phyloP scores from a whole-genome alignment of 495 filamentous ascomycete genomes.

The Aspergillus cavernicola region DNA sequence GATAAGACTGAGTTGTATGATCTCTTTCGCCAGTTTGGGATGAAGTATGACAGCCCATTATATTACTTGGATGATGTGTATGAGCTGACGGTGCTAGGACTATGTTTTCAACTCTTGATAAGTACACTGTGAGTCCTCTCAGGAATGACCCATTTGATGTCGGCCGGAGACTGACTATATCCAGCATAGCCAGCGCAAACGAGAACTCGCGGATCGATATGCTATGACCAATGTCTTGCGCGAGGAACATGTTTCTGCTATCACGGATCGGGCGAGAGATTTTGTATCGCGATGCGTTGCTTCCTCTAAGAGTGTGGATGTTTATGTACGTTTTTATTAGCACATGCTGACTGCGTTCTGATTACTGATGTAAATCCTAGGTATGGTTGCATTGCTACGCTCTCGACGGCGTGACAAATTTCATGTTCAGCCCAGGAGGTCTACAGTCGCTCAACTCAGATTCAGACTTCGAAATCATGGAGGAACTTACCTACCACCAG shows the following conservation, averaged over 20 bases:
- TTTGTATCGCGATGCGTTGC: conserved; percentile 50
- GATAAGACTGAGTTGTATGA: conserved; percentile 67
- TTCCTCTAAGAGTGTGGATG: conserved; percentile 44
- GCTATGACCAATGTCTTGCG: conserved; percentile 63
- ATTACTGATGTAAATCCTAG: conserved; percentile 10
- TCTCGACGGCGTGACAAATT: conserved; percentile 62
- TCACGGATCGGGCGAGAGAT: conserved; percentile 48
- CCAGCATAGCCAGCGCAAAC: conserved; percentile 56
- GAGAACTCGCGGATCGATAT: conserved; percentile 60
- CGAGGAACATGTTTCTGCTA: conserved; percentile 46
- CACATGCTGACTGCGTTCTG: background rate
- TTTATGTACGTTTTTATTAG: conserved; percentile 46
- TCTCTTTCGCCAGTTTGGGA: conserved; percentile 55
- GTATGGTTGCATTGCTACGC: conserved; percentile 56
- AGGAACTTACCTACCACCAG: conserved; percentile 60
- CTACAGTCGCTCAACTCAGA: conserved; percentile 49
- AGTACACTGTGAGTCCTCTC: conserved; percentile 41
- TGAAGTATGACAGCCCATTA: conserved; percentile 30
- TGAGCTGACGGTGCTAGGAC: conserved; percentile 34
- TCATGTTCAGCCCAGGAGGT: conserved; percentile 60
- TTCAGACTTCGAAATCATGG: conserved; percentile 58
- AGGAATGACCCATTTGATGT: too few species aligned
- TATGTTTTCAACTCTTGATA: conserved; percentile 58
- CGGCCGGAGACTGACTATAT: too few species aligned
- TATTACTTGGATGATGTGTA: too few species aligned